phyloP scores from a whole-genome alignment of 1,139 yeast species.

The Protomyces inundatus region DNA sequence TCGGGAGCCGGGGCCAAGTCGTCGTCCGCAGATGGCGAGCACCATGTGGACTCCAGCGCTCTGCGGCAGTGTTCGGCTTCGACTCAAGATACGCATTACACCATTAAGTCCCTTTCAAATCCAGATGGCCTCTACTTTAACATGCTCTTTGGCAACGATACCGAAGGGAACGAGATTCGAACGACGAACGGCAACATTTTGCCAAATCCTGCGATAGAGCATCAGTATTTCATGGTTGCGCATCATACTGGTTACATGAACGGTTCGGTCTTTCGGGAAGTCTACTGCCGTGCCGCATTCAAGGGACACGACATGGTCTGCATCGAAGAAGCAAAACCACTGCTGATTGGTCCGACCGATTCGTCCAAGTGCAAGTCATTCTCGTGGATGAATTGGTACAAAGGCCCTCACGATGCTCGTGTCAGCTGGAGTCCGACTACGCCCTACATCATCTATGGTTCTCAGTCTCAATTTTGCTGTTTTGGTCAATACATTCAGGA shows the following conservation, averaged over 20 bases:
- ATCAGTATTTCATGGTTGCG: conserved; percentile 11
- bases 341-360: conserved; percentile 6
- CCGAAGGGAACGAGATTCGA: background rate
- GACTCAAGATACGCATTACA: background rate
- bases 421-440: conserved; percentile 10
- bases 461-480: conserved; percentile 9
- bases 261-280: conserved; percentile 9
- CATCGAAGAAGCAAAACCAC: background rate
- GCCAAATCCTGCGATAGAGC: background rate
- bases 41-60: background rate
- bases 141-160: background rate
- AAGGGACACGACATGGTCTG: conserved; percentile 2
- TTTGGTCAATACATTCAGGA: conserved; percentile 20
- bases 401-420: conserved; percentile 23
- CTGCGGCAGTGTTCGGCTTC: background rate
- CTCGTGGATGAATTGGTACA: background rate
- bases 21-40: background rate
- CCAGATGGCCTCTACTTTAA: background rate
- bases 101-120: background rate
- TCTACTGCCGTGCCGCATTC: conserved; percentile 7
- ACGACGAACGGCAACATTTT: background rate
- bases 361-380: background rate
- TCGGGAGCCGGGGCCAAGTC: background rate
- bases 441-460: conserved; percentile 7
- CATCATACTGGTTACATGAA: background rate